Evolutionary conservation across 2,329 filamentous ascomycete species (phyloP).

Genomic region (Ceratocystis destructans): DNA sequence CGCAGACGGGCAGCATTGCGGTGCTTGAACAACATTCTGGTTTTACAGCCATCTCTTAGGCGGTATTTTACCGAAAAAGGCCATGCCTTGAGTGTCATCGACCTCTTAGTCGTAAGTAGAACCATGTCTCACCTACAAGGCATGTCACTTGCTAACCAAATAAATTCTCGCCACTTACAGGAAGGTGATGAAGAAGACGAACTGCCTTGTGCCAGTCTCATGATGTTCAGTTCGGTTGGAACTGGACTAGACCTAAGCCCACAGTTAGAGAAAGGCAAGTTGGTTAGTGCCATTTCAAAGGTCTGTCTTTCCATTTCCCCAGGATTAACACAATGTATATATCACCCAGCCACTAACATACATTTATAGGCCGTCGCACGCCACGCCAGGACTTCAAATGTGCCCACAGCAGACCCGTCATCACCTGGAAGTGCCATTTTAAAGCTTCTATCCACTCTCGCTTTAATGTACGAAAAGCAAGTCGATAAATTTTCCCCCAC

Average conservation of each 20-base stretch:
- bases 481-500: constrained; percentile 20
- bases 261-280: constrained; percentile 21
- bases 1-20: constrained; percentile 15
- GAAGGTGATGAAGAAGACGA: constrained; percentile 20
- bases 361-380: constrained; percentile 18
- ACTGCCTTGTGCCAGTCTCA: constrained; percentile 19
- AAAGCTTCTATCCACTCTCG: constrained; percentile 21
- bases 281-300: constrained; percentile 20
- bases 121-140: not conserved
- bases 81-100: constrained; percentile 17
- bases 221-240: constrained; percentile 19
- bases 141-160: not conserved
- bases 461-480: constrained; percentile 20
- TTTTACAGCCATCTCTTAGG: constrained; percentile 19
- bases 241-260: constrained; percentile 32
- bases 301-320: constrained; percentile 10
- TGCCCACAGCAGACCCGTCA: constrained; percentile 20
- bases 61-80: constrained; percentile 19
- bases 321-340: not conserved
- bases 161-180: not conserved
- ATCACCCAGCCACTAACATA: not conserved
- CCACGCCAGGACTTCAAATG: constrained; percentile 18
- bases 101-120: constrained; percentile 13
- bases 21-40: constrained; percentile 20
- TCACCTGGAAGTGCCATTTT: constrained; percentile 20